Evolutionary conservation across 1,139 yeast genomes (phyloP), one percentile per base, ranked within the genome.

Genomic region (Scheffersomyces illinoinensis): DNA sequence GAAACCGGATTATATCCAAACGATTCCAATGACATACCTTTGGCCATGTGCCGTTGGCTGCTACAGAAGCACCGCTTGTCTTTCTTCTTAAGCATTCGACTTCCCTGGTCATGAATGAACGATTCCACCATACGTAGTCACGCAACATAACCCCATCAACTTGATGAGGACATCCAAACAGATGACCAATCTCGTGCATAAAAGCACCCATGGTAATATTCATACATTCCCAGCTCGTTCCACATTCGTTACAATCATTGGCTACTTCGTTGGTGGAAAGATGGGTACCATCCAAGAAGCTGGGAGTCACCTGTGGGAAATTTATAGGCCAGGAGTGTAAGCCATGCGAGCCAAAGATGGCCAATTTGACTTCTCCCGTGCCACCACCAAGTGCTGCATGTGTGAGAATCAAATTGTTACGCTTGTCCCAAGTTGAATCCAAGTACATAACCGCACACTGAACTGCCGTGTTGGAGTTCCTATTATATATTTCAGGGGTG

Each of bases 361-460:
- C 98, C 60, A 95, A 75, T 62, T 86, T 87, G 47, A 91, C 79
- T 53, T 86, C 81, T 52, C 82, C 88, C 26, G 83, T 81, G 7
- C 97, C 96, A 47, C 98, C 98, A 51, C 98, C 98, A 21, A 95
- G 77, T 0, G 98, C 98, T 3, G 98, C 98, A 76, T 95, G 98
- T 2, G 93, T 92, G 55, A 87, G 74, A 54, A 95, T 88, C 63
- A 92, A 75, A 53, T 87, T 82, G 47, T 71, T 70, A 47, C 75
- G 65, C 1, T 79, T 76, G 69, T 93, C 97, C 89, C 92, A 95
- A 67, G 90, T 93, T 0, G 96, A 83, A 73, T 95, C 99, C 61
- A 93, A 72, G 65, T 88, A 89, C 69, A 93, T 79, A 18, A 90
- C 95, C 0, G 98, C 97, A 46, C 95, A 96, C 68, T 91, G 92